Evolutionary conservation across 495 filamentous ascomycete genomes (phyloP).

Genomic region (Pseudevernia furfuracea): DNA sequence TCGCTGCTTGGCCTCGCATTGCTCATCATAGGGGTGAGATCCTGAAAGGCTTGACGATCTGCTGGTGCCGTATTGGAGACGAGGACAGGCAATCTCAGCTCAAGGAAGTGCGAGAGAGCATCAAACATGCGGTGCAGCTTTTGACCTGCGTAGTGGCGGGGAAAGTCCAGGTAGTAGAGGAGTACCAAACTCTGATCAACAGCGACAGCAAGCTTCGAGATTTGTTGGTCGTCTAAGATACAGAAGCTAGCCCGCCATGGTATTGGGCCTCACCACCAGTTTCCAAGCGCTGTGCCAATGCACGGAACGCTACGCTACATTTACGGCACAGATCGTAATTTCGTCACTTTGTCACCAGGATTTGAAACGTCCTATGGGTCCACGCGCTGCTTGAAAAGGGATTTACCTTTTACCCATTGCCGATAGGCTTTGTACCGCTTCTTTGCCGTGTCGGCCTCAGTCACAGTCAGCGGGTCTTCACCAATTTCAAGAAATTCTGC

Average conservation of each 20-base stretch:
- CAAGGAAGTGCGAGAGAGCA: conserved; percentile 4
- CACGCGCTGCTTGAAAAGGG: conserved; percentile 83
- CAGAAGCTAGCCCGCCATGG: not conserved
- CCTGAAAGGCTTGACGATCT: conserved; percentile 52
- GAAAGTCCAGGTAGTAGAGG: conserved; percentile 8
- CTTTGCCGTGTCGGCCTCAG: conserved; percentile 72
- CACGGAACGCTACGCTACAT: conserved; percentile 8
- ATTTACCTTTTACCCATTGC: conserved; percentile 90
- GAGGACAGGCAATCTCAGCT: conserved; percentile 28
- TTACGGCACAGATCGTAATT: not conserved
- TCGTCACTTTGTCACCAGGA: not conserved
- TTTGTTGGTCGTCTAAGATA: conserved; percentile 32
- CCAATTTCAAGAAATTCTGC: conserved; percentile 63
- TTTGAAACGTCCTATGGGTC: conserved; percentile 40
- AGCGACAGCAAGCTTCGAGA: conserved; percentile 29
- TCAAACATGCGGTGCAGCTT: conserved; percentile 11
- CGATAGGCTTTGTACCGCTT: conserved; percentile 93
- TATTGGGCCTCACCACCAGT: not conserved
- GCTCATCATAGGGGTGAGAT: conserved; percentile 59
- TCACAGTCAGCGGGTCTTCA: conserved; percentile 82
- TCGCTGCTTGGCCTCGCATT: conserved; percentile 67
- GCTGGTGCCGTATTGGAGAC: conserved; percentile 57
- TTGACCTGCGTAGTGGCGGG: conserved; percentile 16
- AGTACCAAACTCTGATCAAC: conserved; percentile 14
- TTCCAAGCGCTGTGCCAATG: not conserved